Evolutionary conservation across 495 filamentous ascomycete species (phyloP), one percentile per base, ranked within the genome.

Genomic region (Jackrogersella minutella): DNA sequence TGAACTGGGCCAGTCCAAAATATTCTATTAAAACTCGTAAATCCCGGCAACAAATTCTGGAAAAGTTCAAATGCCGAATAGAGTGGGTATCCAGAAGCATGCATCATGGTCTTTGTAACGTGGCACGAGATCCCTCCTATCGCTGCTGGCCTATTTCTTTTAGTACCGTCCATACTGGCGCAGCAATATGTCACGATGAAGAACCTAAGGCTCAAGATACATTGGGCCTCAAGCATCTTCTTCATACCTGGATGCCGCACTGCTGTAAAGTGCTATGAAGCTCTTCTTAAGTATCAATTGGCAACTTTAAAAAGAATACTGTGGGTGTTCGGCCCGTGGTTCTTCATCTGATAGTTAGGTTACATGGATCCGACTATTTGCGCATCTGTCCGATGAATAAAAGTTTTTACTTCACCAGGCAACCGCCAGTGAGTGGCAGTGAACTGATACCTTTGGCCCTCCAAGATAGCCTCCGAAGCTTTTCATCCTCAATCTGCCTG

Each of bases 121-220:
- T 69, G 44, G 43, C 52, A 69, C 61, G 40, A 65, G 61, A 65
- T 69, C 50, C 28, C 43, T 49, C 62, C 61, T 62, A 57, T 65
- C 44, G 52, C 19, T 62, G 37, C 16, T 21, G 13, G 14, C 7
- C 31, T 30, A 65, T 64, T 60, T 61, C 41, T 59, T 62, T 62
- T 64, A 64, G 28, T 19, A 31, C 26, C 31, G n/a, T 41, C 16
- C 41, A 39, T 50, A 68, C 33, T 62, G 57, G 56, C 17, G 21
- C 43, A 60, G 30, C 60, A 34, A 44, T 30, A 52, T 39, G 46
- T 41, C 46, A 49, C 30, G 22, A 37, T 26, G 22, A 28, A 31
- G 19, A 39, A 46, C 33, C 30, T n/a, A 31, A 46, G 52, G 44
- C 50, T 54, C 31, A 57, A 22, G 37, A 36, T 57, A 19, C 14